Evolutionary conservation across 495 filamentous ascomycete species (phyloP).

Genomic region (Darksidea phi): DNA sequence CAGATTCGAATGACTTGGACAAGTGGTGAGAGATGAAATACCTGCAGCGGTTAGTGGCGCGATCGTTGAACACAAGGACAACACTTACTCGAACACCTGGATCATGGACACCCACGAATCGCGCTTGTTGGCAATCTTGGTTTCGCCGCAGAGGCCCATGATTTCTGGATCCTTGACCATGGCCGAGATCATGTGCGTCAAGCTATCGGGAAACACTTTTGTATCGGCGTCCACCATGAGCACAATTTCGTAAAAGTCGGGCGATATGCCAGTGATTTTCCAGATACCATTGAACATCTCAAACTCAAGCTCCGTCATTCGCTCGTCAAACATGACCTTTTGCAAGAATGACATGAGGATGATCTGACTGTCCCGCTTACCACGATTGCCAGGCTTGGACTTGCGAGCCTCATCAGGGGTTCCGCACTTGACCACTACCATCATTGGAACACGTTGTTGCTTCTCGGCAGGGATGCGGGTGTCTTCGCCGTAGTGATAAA

Average conservation of each 20-base stretch:
- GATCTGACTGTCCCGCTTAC: conserved; percentile 98
- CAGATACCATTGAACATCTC: conserved; percentile 99
- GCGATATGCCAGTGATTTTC: conserved; percentile 96
- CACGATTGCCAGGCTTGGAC: conserved; percentile 91
- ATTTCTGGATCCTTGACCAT: conserved; percentile 99
- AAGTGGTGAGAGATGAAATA: conserved; percentile 99
- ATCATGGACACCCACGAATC: conserved; percentile 96
- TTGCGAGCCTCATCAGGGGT: conserved; percentile 79
- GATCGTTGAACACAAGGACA: conserved; percentile 15
- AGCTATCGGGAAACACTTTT: conserved; percentile 95
- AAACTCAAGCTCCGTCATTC: conserved; percentile 99
- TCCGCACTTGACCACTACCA: conserved; percentile 93
- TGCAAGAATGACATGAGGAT: conserved; percentile 99
- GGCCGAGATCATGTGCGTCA: conserved; percentile 98
- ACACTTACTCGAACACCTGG: conserved; percentile 87
- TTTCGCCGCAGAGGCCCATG: conserved; percentile 98
- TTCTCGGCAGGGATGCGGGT: conserved; percentile 78
- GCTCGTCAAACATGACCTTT: conserved; percentile 99
- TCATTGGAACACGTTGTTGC: conserved; percentile 99
- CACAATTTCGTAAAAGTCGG: conserved; percentile 94
- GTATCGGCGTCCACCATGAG: conserved; percentile 99
- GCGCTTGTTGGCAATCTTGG: conserved; percentile 98
- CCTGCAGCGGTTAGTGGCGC: conserved; percentile 40
- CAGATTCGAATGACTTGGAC: conserved; percentile 94
- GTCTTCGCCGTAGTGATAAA: conserved; percentile 90